These are phyloP conservation scores for Rasamsonia emersonii DNA, from an alignment of 2,329 filamentous ascomycete genomes.

Conservation along the genomic window DNA sequence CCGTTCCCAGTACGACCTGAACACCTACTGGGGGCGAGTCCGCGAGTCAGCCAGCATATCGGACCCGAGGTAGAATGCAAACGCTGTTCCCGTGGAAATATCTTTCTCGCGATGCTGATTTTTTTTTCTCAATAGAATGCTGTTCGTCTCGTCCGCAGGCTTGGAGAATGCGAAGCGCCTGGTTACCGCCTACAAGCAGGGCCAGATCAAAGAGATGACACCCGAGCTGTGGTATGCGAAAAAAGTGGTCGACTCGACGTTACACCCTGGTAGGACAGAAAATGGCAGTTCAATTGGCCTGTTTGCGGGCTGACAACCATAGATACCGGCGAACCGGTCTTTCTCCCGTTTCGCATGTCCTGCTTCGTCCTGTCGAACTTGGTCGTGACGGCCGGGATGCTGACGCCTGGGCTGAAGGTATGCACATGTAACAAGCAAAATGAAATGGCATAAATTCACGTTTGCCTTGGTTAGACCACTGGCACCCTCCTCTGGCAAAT, in stretches of 20 bases:
- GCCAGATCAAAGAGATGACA: slow-evolving; percentile 69
- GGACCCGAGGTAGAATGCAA: slow-evolving; percentile 93
- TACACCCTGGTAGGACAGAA: slow-evolving; percentile 72
- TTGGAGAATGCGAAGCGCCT: slow-evolving; percentile 80
- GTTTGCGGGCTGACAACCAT: slow-evolving; percentile 2
- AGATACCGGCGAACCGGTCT: slow-evolving; percentile 89
- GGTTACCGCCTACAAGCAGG: slow-evolving; percentile 78
- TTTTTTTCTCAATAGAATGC: slow-evolving; percentile 53
- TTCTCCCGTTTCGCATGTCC: slow-evolving; percentile 96
- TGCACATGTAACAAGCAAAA: slow-evolving; percentile 12
- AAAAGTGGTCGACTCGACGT: slow-evolving; percentile 91
- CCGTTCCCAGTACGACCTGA: slow-evolving; percentile 83
- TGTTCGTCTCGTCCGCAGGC: slow-evolving; percentile 68
- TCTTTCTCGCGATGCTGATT: slow-evolving; percentile 6
- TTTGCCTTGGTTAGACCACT: slow-evolving; percentile 56
- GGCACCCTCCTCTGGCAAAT: slow-evolving; percentile 93
- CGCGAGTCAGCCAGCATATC: slow-evolving; percentile 80
- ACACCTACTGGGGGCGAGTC: slow-evolving; percentile 91
- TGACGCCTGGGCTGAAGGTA: slow-evolving; percentile 76
- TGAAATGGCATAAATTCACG: slow-evolving; percentile 3
- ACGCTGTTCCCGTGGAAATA: slow-evolving; percentile 6
- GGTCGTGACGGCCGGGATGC: slow-evolving; percentile 92
- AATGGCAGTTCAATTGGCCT: neutral
- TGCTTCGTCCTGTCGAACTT: slow-evolving; percentile 89
- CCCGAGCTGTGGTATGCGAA: slow-evolving; percentile 90